These are phyloP conservation scores for Rhizodiscina lignyota DNA, from an alignment of 495 filamentous ascomycete genomes.

Conservation along the genomic window DNA sequence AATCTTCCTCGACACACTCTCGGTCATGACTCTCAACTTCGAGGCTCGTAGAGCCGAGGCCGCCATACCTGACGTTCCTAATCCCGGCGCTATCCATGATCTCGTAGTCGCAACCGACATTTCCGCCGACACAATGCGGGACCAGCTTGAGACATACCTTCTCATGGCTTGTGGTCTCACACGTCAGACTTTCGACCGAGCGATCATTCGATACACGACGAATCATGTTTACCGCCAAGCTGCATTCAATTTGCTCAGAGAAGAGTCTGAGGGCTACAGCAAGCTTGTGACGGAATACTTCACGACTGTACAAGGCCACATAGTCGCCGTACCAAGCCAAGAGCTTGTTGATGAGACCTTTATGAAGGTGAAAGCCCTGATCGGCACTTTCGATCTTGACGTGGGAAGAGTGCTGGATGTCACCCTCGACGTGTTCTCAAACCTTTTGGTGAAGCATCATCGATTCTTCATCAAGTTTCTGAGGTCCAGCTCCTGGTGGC, in stretches of 20 bases:
- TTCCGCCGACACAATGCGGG: constrained; percentile 58
- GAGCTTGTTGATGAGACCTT: constrained; percentile 53
- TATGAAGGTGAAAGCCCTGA: constrained; percentile 73
- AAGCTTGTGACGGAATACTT: constrained; percentile 84
- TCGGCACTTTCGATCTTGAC: constrained; percentile 85
- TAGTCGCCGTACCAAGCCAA: constrained; percentile 40
- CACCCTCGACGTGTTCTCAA: constrained; percentile 74
- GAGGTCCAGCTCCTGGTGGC: constrained; percentile 93
- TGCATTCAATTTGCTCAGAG: constrained; percentile 87
- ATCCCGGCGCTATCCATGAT: constrained; percentile 22
- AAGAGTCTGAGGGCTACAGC: constrained; percentile 89
- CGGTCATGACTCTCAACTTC: constrained; percentile 56
- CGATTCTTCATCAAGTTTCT: constrained; percentile 88
- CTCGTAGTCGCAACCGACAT: constrained; percentile 58
- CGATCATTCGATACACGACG: constrained; percentile 76
- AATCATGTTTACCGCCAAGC: constrained; percentile 86
- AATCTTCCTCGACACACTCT: constrained; percentile 39
- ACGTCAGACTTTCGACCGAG: constrained; percentile 64
- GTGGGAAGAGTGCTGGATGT: constrained; percentile 90
- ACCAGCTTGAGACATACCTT: constrained; percentile 61
- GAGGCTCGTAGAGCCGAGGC: too few species aligned
- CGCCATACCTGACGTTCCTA: constrained; percentile 35
- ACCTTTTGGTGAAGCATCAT: constrained; percentile 66
- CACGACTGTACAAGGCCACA: constrained; percentile 42
- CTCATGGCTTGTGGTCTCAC: constrained; percentile 63